Evolutionary conservation across 2,329 filamentous ascomycete genomes (phyloP).

Genomic region (Fusarium neocosmosporiellum): DNA sequence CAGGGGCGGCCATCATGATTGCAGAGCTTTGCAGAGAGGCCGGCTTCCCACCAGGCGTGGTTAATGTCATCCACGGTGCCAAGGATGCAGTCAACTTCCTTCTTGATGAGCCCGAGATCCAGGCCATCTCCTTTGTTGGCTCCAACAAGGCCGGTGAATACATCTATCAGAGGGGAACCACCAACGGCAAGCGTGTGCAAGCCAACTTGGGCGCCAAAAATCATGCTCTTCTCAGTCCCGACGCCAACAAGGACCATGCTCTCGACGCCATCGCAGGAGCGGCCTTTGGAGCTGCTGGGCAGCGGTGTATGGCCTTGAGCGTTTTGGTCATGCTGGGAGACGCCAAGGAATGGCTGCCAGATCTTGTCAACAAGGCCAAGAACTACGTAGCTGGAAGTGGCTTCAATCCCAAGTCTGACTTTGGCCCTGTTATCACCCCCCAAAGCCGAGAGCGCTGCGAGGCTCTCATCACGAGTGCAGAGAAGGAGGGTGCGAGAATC

Average conservation of each 20-base stretch:
- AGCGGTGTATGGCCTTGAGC: constrained; percentile 84
- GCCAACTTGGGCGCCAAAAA: constrained; percentile 87
- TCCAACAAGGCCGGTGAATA: constrained; percentile 86
- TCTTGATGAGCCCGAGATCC: constrained; percentile 80
- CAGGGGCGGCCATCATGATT: constrained; percentile 82
- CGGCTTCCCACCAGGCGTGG: constrained; percentile 79
- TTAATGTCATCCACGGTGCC: constrained; percentile 81
- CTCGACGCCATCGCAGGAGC: constrained; percentile 82
- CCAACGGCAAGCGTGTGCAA: constrained; percentile 84
- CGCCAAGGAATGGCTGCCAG: constrained; percentile 79
- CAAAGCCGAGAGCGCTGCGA: constrained; percentile 80
- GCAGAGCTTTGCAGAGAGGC: constrained; percentile 79
- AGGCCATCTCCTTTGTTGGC: constrained; percentile 83
- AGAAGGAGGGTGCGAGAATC: constrained; percentile 80
- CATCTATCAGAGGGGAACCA: constrained; percentile 77
- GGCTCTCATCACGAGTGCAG: constrained; percentile 75
- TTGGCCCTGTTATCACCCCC: constrained; percentile 81
- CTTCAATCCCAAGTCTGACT: constrained; percentile 79
- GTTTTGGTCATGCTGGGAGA: constrained; percentile 80
- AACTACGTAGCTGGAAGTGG: constrained; percentile 77
- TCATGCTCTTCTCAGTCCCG: constrained; percentile 81
- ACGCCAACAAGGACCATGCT: constrained; percentile 85
- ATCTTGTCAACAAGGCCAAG: constrained; percentile 78
- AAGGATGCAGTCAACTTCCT: constrained; percentile 83
- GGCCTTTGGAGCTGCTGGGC: constrained; percentile 84